Evolutionary conservation across 371 early-diverging fungal genomes (phyloP).

Genomic region (Mortierella sp.): DNA sequence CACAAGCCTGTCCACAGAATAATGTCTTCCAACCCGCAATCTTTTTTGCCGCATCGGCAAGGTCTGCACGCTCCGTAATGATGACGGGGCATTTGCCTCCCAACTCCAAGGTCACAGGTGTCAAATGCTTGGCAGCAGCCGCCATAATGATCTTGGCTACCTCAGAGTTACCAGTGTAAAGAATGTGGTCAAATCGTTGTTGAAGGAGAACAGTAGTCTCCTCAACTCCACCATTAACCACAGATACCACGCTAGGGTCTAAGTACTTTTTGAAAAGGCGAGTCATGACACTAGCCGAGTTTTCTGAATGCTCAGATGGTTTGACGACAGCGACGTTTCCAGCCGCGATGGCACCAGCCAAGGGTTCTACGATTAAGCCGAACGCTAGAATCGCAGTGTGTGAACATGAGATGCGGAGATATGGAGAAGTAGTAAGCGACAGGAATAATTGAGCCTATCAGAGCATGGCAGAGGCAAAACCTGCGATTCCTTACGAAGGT

Average conservation of each 20-base stretch:
- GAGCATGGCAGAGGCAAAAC: neutral
- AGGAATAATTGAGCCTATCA: neutral
- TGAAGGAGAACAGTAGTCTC: conserved; percentile 83
- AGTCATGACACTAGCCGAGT: conserved; percentile 63
- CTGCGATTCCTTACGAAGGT: conserved; percentile 69
- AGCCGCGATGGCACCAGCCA: conserved; percentile 83
- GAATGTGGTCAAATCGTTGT: conserved; percentile 85
- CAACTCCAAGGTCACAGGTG: conserved; percentile 86
- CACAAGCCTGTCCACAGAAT: conserved; percentile 88
- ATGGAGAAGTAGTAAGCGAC: neutral
- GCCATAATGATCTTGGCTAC: conserved; percentile 85
- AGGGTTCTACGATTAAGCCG: conserved; percentile 60
- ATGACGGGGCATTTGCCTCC: conserved; percentile 91
- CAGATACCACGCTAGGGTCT: conserved; percentile 64
- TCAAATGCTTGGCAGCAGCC: conserved; percentile 82
- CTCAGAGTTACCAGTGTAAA: conserved; percentile 86
- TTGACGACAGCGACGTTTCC: conserved; percentile 89
- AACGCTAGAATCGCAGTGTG: conserved; percentile 14
- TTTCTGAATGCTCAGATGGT: conserved; percentile 82
- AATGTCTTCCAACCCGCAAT: conserved; percentile 72
- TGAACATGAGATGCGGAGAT: neutral
- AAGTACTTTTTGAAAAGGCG: conserved; percentile 68
- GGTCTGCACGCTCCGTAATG: conserved; percentile 70
- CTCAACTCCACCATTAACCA: conserved; percentile 84
- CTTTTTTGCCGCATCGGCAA: conserved; percentile 72